Evolutionary conservation across 257 asterid genomes (phyloP).

Genomic region (Solanum arcanum): DNA sequence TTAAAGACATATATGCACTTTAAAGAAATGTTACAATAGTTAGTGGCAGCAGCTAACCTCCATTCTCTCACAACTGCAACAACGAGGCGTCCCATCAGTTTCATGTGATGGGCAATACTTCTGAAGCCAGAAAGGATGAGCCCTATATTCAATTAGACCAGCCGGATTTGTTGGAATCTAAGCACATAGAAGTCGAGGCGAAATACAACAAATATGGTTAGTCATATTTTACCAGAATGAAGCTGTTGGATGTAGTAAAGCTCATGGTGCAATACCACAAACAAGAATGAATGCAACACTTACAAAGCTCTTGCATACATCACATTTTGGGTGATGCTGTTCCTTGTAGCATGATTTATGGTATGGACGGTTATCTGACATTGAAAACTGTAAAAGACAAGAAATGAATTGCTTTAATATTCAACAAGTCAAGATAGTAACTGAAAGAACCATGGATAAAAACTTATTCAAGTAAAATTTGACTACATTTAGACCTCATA

Average conservation of each 20-base stretch:
- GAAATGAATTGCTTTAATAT: background rate
- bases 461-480: background rate
- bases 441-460: background rate
- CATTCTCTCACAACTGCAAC: constrained; percentile 97
- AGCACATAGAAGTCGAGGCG: background rate
- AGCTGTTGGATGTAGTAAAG: background rate
- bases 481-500: constrained; percentile 54
- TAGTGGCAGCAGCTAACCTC: constrained; percentile 42
- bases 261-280: background rate
- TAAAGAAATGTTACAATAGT: background rate
- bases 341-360: constrained; percentile 95
- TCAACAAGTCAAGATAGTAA: background rate
- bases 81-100: constrained; percentile 90
- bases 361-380: constrained; percentile 73
- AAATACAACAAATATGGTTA: background rate
- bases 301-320: constrained; percentile 88
- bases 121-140: constrained; percentile 98
- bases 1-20: background rate
- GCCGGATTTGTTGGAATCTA: constrained; percentile 84
- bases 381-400: constrained; percentile 55
- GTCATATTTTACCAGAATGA: background rate
- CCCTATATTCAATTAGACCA: constrained; percentile 93
- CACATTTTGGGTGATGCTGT: constrained; percentile 93
- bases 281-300: constrained; percentile 11
- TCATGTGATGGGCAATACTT: constrained; percentile 95